Evolutionary conservation across 805 yeast species (phyloP).

Genomic region (Cyberlindnera galapagoensis): DNA sequence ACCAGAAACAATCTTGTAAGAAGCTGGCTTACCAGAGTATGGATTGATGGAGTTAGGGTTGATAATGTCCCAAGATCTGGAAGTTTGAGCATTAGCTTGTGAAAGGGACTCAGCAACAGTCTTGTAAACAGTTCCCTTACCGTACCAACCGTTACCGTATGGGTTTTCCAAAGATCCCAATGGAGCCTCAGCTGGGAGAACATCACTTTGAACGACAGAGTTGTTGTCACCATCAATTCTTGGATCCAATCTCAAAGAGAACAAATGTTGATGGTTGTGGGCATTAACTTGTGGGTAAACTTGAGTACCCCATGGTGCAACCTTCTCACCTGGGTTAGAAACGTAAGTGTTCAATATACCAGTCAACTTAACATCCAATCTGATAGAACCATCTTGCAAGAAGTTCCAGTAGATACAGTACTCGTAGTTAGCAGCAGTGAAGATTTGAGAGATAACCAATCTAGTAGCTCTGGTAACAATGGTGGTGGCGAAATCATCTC

Average conservation of each 20-base stretch:
- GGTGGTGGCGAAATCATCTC: conserved; percentile 71
- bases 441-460: conserved; percentile 70
- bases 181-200: conserved; percentile 49
- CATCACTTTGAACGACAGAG: conserved; percentile 66
- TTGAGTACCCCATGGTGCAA: conserved; percentile 74
- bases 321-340: conserved; percentile 55
- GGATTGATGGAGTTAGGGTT: conserved; percentile 63
- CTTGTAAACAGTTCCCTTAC: conserved; percentile 60
- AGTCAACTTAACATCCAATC: conserved; percentile 70
- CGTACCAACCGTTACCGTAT: conserved; percentile 73
- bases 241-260: conserved; percentile 72
- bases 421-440: conserved; percentile 77
- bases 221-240: conserved; percentile 76
- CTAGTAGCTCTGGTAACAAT: conserved; percentile 71
- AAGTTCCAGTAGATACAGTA: conserved; percentile 80
- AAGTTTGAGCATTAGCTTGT: conserved; percentile 51
- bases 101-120: conserved; percentile 63
- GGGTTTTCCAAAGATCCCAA: conserved; percentile 63
- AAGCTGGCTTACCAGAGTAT: conserved; percentile 68
- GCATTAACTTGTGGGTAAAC: conserved; percentile 80
- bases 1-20: conserved; percentile 70
- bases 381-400: conserved; percentile 79
- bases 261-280: conserved; percentile 82
- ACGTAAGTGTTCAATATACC: conserved; percentile 76
- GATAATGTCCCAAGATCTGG: conserved; percentile 72